A percentile compares a stretch with the other conserved stretches of the same genome.
phyloP scores from a whole-genome alignment of 129 eudicot genomes.

The Flaveria sonorensis region DNA sequence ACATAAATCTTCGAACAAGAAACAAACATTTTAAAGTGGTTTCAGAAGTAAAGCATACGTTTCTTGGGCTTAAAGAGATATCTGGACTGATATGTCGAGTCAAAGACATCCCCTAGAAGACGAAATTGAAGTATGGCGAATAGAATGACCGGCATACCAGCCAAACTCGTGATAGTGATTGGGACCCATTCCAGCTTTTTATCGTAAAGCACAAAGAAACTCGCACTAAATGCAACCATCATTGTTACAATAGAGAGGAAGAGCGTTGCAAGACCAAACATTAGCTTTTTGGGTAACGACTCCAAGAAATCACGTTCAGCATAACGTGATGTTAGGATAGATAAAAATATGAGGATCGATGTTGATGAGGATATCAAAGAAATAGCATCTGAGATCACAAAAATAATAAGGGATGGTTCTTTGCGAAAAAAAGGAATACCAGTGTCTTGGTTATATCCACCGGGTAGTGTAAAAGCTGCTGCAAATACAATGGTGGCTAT shows the following conservation, averaged over 20 bases:
- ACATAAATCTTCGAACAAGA: background rate
- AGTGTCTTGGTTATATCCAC: conserved; percentile 7
- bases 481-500: conserved; percentile 35
- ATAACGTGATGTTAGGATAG: conserved; percentile 27
- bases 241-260: conserved; percentile 17
- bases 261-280: conserved; percentile 12
- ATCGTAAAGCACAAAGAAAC: conserved; percentile 11
- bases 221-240: conserved; percentile 17
- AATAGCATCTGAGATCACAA: conserved; percentile 18
- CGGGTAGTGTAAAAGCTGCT: conserved; percentile 35
- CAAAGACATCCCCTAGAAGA: conserved; percentile 4
- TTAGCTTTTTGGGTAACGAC: conserved; percentile 25
- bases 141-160: conserved; percentile 13
- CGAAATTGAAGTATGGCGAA: background rate
- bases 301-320: conserved; percentile 36
- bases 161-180: background rate
- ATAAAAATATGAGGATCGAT: conserved; percentile 16
- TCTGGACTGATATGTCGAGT: background rate
- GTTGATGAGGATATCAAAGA: conserved; percentile 22
- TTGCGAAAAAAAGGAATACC: conserved; percentile 16
- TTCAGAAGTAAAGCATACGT: conserved; percentile 8
- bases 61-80: conserved; percentile 8
- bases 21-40: background rate
- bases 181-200: conserved; percentile 12
- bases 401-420: conserved; percentile 9